Percentiles rank a stretch among this genome's conserved stretches.
These are phyloP conservation scores for Amaranthus tricolor DNA, from an alignment of 179 eudicot species.

Conservation along the genomic window DNA sequence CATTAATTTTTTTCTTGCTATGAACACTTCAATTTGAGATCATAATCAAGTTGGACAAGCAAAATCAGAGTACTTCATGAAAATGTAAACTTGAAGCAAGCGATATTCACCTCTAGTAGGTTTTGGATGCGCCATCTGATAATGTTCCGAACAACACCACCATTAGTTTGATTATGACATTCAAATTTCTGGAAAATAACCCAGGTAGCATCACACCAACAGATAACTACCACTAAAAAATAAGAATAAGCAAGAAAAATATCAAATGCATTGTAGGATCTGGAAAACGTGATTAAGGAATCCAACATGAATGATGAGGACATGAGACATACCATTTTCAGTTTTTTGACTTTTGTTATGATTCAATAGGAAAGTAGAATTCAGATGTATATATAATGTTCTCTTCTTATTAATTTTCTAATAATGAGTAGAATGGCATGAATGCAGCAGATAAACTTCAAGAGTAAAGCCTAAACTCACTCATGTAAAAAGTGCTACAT, in stretches of 20 bases:
- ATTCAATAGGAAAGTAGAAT: no score
- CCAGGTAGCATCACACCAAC: slow-evolving; percentile 57
- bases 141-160: slow-evolving; percentile 71
- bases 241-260: slow-evolving; percentile 24
- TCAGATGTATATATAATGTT: no score
- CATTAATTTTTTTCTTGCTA: no score
- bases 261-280: slow-evolving; percentile 4
- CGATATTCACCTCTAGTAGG: slow-evolving; percentile 58
- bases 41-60: background rate
- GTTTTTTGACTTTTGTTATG: no score
- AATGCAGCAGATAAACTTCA: background rate
- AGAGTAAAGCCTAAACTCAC: background rate
- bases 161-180: slow-evolving; percentile 47
- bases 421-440: background rate
- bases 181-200: slow-evolving; percentile 93
- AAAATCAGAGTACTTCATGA: background rate
- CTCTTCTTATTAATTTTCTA: no score
- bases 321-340: background rate
- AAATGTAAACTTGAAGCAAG: slow-evolving; percentile 10
- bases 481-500: background rate
- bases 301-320: background rate
- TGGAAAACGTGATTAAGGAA: background rate
- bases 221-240: slow-evolving; percentile 35
- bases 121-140: slow-evolving; percentile 77
- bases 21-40: background rate